Conservation (phyloP, 1,284 basidiomycete genomes). For the Melampsora larici-populina region DNA sequence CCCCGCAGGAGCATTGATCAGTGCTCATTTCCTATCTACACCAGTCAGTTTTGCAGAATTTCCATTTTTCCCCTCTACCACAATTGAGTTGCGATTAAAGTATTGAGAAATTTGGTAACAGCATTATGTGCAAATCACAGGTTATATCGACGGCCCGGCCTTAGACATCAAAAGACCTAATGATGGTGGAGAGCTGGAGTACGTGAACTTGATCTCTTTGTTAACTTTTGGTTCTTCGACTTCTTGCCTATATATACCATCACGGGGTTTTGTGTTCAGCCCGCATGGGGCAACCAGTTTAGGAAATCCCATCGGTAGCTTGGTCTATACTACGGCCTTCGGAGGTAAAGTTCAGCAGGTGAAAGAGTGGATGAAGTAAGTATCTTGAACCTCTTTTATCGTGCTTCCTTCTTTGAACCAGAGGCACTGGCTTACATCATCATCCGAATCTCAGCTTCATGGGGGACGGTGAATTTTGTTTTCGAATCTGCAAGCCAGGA, state of each 20-base stretch:
- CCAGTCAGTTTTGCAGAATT: neutral
- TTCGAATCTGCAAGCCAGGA: constrained; percentile 45
- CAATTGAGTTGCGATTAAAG: neutral
- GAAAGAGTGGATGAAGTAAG: constrained; percentile 46
- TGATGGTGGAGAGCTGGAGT: constrained; percentile 6
- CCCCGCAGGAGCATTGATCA: neutral
- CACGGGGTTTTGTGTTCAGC: neutral
- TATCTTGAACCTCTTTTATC: neutral
- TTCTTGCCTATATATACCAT: neutral
- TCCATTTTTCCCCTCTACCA: too few relatives aligned
- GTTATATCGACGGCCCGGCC: neutral
- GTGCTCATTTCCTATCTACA: constrained; percentile 1
- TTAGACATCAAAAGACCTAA: neutral
- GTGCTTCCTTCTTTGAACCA: too few relatives aligned
- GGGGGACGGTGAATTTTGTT: constrained; percentile 18
- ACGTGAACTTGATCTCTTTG: neutral
- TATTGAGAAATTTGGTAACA: neutral
- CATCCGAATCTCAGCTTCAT: neutral
- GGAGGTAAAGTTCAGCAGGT: constrained; percentile 45
- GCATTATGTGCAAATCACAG: constrained; percentile 6
- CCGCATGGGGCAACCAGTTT: constrained; percentile 46
- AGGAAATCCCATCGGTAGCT: constrained; percentile 48
- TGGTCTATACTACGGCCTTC: constrained; percentile 47
- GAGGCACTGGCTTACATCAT: neutral
- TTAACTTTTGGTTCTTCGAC: neutral